A percentile compares a stretch with the other conserved stretches of the same genome.
phyloP scores from a whole-genome alignment of 2,329 filamentous ascomycete genomes.

The Xylaria sp. region DNA sequence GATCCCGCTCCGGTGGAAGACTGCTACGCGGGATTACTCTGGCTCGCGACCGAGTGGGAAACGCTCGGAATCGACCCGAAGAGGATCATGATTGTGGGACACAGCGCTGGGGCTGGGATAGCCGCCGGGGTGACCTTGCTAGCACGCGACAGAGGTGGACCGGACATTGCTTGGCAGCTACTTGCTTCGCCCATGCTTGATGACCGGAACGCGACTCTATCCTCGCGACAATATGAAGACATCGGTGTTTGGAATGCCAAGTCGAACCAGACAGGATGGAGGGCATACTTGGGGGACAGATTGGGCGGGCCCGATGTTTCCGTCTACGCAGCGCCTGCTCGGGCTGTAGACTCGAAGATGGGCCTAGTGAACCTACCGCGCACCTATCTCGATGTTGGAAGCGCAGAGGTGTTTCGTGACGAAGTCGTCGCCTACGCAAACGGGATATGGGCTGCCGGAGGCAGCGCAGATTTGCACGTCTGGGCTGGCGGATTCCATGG shows the following conservation, averaged over 20 bases:
- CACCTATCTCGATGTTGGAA: conserved; percentile 17
- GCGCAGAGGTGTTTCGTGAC: conserved; percentile 16
- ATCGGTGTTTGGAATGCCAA: not conserved
- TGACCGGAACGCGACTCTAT: not conserved
- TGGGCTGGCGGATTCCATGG: conserved; percentile 16
- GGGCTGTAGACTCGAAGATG: not conserved
- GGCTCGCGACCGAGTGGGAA: conserved; percentile 3
- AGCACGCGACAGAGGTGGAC: conserved; percentile 7
- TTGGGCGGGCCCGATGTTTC: not conserved
- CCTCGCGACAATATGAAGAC: not conserved
- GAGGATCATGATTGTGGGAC: conserved; percentile 14
- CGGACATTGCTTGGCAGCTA: conserved; percentile 8
- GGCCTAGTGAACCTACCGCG: not conserved
- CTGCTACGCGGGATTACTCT: conserved; percentile 12
- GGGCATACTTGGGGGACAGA: not conserved
- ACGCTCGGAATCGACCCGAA: conserved; percentile 10
- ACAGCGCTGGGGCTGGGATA: conserved; percentile 12
- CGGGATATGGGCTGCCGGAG: conserved; percentile 16
- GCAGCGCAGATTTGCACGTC: conserved; percentile 3
- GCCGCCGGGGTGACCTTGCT: conserved; percentile 12
- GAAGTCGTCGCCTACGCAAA: conserved; percentile 11
- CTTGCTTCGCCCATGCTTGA: conserved; percentile 16
- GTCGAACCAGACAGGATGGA: not conserved
- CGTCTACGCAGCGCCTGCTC: conserved; percentile 6
- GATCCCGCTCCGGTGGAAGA: conserved; percentile 12